Evolutionary conservation across 139 green algal species (phyloP), one percentile per base, ranked within the genome.

Genomic region (Mychonastes homosphaera): DNA sequence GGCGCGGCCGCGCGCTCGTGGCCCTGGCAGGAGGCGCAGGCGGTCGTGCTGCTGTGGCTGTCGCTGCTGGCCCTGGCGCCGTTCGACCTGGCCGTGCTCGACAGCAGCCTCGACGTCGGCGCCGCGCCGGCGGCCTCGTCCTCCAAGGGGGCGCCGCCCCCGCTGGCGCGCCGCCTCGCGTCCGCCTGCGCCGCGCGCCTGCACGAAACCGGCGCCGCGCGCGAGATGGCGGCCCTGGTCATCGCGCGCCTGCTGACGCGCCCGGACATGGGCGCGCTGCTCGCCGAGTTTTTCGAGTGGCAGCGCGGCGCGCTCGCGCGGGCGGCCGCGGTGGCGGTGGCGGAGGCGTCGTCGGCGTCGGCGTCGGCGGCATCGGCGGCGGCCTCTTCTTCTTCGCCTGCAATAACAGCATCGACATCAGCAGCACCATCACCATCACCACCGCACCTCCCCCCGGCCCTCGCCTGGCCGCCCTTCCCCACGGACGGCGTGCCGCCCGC

Each of bases 21-120:
- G 57, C 48, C 2, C 13, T 46, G n/a, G 18, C 91, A 83, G 84
- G 84, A 96, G 67, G 75, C 79, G 4, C 78, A 86, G 39, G 84
- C 71, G 49, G 79, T 86, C 21, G 58, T 95, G 49, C 75, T 98
- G 33, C 74, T 96, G n/a, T 99, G 92, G 92, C 80, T 98, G 4
- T 87, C 83, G 24, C 80, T 94, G 35, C 74, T 98, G 23, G 84
- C 88, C 29, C 77, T 96, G 7, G 80, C 94, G 6, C 92, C 92
- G 18, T 98, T 99, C 63, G 81, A 95, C 70, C 76, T 99, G 18
- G 53, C 73, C 18, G 81, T 76, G 0, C 53, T 99, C 5, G 91
- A 98, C 63, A 79, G 61, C 26, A 6, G 16, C 12, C n/a, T n/a
- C n/a, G n/a, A n/a, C n/a, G 61, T 65, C 33, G 41, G 26, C 4